A percentile compares a stretch with the other conserved stretches of the same genome.
phyloP scores from a whole-genome alignment of 805 yeast genomes.

The Soucietia sequanensis region DNA sequence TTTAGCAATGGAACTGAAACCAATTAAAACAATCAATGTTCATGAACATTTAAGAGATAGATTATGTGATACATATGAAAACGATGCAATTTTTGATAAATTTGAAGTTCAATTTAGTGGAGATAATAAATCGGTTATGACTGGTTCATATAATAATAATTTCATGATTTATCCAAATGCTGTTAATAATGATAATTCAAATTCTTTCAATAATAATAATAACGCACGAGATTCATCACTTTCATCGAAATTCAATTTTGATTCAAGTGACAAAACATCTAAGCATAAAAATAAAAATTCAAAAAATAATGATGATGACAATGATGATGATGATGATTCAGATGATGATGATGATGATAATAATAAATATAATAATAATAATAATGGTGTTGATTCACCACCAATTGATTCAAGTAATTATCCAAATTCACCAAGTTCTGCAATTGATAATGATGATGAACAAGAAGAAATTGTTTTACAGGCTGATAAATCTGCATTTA shows the following conservation, averaged over 20 bases:
- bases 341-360: conserved; percentile 46
- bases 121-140: conserved; percentile 87
- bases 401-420: conserved; percentile 19
- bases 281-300: conserved; percentile 1
- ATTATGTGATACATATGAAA: conserved; percentile 95
- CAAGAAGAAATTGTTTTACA: conserved; percentile 74
- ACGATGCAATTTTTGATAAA: conserved; percentile 97
- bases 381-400: conserved; percentile 26
- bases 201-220: conserved; percentile 1
- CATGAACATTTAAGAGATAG: conserved; percentile 93
- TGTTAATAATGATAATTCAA: conserved; percentile 26
- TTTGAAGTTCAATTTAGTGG: conserved; percentile 96
- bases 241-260: no score
- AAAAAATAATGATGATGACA: neutral
- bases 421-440: conserved; percentile 34
- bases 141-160: conserved; percentile 96
- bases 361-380: conserved; percentile 26
- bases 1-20: conserved; percentile 93
- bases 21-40: conserved; percentile 89
- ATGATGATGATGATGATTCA: no score
- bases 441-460: conserved; percentile 31
- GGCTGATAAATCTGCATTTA: conserved; percentile 97
- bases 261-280: neutral
- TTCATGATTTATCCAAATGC: conserved; percentile 95
- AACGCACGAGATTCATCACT: no score